phyloP scores from a whole-genome alignment of 2,329 filamentous ascomycete species.

The Penicillium concentricum region DNA sequence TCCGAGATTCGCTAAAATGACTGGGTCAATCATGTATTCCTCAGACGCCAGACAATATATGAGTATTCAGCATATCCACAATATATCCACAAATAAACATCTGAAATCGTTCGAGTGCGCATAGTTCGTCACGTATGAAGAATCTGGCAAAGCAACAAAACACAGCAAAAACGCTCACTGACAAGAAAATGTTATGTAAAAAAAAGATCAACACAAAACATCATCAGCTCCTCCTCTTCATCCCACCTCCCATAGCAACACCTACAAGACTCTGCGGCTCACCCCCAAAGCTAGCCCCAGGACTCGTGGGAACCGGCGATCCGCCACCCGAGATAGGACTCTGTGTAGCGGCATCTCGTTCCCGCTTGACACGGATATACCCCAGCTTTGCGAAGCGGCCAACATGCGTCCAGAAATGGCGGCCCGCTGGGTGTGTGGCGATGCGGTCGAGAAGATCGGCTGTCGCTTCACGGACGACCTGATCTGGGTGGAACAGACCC shows the following conservation, averaged over 20 bases:
- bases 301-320: conserved; percentile 11
- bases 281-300: conserved; percentile 25
- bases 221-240: conserved; percentile 28
- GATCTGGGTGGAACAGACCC: conserved; percentile 86
- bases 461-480: conserved; percentile 73
- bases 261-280: conserved; percentile 39
- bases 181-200: not conserved
- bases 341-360: conserved; percentile 41
- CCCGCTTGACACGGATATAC: conserved; percentile 74
- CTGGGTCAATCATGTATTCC: not conserved
- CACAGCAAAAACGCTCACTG: conserved; percentile 3
- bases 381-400: conserved; percentile 87
- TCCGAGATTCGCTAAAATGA: not conserved
- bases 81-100: not conserved
- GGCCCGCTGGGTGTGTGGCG: conserved; percentile 80
- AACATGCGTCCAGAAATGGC: conserved; percentile 86
- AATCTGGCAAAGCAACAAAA: not conserved
- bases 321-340: conserved; percentile 25
- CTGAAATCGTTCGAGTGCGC: not conserved
- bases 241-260: conserved; percentile 34
- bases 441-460: conserved; percentile 80
- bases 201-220: not conserved
- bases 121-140: not conserved
- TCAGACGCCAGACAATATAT: not conserved
- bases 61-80: not conserved